Conservation (phyloP, 202 grass and related monocot species). For the Setaria italica region DNA sequence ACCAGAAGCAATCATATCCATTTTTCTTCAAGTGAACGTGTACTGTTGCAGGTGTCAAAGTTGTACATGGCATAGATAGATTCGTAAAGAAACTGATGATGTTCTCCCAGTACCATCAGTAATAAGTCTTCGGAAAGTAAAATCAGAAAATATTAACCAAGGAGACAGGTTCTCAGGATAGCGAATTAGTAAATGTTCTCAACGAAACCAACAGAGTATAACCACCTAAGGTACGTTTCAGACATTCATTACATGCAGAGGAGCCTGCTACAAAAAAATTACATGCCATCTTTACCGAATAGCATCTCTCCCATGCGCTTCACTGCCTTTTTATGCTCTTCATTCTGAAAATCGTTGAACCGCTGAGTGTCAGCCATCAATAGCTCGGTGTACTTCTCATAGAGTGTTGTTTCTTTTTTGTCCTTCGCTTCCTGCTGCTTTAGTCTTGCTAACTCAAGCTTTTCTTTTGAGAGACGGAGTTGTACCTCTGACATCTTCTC, state of each 20-base stretch:
- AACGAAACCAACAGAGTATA: not conserved
- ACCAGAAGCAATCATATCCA: no score
- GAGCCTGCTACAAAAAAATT: not conserved
- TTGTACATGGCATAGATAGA: no score
- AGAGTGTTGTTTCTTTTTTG: conserved; percentile 36
- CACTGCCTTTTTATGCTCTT: conserved; percentile 48
- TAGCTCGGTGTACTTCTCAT: conserved; percentile 50
- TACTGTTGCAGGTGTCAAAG: no score
- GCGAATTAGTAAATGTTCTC: not conserved
- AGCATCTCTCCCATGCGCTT: conserved; percentile 38
- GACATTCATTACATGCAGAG: not conserved
- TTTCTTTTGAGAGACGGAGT: conserved; percentile 45
- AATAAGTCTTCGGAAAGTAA: no score
- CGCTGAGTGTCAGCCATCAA: conserved; percentile 42
- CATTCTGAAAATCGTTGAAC: conserved; percentile 38
- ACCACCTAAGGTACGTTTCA: not conserved
- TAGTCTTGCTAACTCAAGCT: conserved; percentile 41
- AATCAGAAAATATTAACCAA: not conserved
- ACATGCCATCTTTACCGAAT: conserved; percentile 36
- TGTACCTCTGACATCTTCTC: conserved; percentile 52
- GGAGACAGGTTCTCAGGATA: not conserved
- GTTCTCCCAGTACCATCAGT: no score
- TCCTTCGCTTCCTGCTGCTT: conserved; percentile 42
- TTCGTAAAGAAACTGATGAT: no score
- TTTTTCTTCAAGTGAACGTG: no score